Conservation (phyloP, 2,329 filamentous ascomycete genomes). For the Magnaporthales sp. region DNA sequence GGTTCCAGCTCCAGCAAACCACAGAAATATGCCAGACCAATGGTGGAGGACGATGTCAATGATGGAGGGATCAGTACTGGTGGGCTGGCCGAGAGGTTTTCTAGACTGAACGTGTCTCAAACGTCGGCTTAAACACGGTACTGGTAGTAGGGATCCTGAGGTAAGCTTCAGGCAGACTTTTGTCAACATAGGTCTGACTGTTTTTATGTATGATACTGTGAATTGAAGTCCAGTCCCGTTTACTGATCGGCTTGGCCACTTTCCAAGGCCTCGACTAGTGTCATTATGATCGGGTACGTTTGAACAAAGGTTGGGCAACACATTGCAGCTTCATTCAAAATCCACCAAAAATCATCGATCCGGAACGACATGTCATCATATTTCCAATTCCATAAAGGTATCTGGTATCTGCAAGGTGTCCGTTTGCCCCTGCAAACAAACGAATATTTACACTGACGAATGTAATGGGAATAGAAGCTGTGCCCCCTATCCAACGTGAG, state of each 20-base stretch:
- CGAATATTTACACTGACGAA: neutral
- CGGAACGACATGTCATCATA: neutral
- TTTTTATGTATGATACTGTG: too few species aligned
- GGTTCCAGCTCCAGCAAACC: neutral
- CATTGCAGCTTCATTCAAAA: too few species aligned
- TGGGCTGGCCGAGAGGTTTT: neutral
- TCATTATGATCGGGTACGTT: too few species aligned
- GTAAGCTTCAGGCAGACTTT: too few species aligned
- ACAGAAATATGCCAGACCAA: slow-evolving; percentile 2
- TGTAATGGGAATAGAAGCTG: neutral
- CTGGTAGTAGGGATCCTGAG: too few species aligned
- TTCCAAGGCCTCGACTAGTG: too few species aligned
- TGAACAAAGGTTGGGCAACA: too few species aligned
- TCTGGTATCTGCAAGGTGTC: neutral
- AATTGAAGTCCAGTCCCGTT: too few species aligned
- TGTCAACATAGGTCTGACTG: too few species aligned
- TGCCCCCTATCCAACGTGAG: neutral
- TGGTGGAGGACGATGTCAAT: slow-evolving; percentile 1
- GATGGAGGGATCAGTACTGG: neutral
- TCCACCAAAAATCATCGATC: too few species aligned
- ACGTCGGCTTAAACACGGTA: neutral
- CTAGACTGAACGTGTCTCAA: neutral
- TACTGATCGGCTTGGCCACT: too few species aligned
- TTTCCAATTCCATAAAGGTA: neutral
- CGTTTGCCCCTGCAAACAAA: neutral